Evolutionary conservation across 2,329 filamentous ascomycete species (phyloP).

Genomic region (Setomelanomma holmii): DNA sequence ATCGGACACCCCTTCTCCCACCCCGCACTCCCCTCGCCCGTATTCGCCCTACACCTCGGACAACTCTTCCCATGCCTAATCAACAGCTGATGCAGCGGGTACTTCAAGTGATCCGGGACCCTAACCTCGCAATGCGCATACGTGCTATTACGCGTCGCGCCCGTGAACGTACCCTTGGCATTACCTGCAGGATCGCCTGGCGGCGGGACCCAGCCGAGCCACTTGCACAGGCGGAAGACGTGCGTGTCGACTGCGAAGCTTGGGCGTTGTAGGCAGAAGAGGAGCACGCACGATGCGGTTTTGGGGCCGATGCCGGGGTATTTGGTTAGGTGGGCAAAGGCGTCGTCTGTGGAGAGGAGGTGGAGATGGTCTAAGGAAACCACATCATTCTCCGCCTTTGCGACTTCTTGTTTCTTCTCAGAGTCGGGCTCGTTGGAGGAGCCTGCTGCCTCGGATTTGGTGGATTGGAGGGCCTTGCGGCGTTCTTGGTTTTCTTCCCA

Average conservation of each 20-base stretch:
- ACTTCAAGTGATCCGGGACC: conserved; percentile 69
- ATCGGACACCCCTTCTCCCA: conserved; percentile 72
- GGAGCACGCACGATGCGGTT: conserved; percentile 68
- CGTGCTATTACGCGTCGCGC: conserved; percentile 59
- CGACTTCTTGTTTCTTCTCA: conserved; percentile 65
- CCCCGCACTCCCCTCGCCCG: conserved; percentile 64
- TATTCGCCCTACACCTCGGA: conserved; percentile 66
- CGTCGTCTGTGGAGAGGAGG: conserved; percentile 61
- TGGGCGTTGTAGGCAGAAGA: conserved; percentile 70
- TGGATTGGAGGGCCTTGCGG: conserved; percentile 54
- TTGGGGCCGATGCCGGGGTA: conserved; percentile 72
- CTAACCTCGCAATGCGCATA: conserved; percentile 67
- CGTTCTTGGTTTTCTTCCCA: conserved; percentile 71
- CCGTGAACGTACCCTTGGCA: conserved; percentile 51
- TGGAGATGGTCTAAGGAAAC: conserved; percentile 71
- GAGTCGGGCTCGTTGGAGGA: conserved; percentile 55
- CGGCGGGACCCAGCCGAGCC: conserved; percentile 67
- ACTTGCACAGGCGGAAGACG: conserved; percentile 68
- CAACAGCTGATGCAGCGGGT: conserved; percentile 67
- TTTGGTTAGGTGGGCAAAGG: conserved; percentile 63
- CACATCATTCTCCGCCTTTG: conserved; percentile 63
- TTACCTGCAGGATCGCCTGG: conserved; percentile 41
- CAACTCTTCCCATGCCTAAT: conserved; percentile 69
- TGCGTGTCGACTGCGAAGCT: conserved; percentile 72
- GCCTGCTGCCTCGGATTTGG: conserved; percentile 47